A percentile compares a stretch with the other conserved stretches of the same genome.
Conservation (phyloP, 2,329 filamentous ascomycete genomes). For the Fusarium lateritium region DNA sequence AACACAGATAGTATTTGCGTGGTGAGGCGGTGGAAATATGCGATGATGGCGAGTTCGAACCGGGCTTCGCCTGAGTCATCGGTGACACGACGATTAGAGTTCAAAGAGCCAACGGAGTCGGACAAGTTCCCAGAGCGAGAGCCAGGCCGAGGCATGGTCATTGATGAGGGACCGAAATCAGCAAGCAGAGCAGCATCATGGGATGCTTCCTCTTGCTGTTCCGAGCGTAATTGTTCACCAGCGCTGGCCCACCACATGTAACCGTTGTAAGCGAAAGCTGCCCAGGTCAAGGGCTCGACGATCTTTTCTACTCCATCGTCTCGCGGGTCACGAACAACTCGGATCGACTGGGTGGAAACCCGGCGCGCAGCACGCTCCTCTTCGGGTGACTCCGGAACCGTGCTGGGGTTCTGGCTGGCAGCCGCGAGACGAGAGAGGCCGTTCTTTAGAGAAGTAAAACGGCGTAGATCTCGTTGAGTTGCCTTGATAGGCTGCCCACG, state of each 20-base stretch:
- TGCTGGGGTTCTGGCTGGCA: slow-evolving; percentile 38
- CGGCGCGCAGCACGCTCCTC: slow-evolving; percentile 49
- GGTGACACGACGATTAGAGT: slow-evolving; percentile 53
- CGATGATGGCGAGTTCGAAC: slow-evolving; percentile 79
- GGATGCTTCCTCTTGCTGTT: slow-evolving; percentile 71
- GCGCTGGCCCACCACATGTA: slow-evolving; percentile 95
- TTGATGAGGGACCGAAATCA: slow-evolving; percentile 61
- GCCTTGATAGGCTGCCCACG: slow-evolving; percentile 80
- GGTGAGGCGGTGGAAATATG: slow-evolving; percentile 86
- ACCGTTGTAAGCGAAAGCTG: slow-evolving; percentile 82
- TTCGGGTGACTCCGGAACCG: slow-evolving; percentile 49
- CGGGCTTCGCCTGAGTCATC: slow-evolving; percentile 61
- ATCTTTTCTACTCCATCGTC: slow-evolving; percentile 69
- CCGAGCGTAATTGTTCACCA: slow-evolving; percentile 76
- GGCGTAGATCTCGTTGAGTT: slow-evolving; percentile 89
- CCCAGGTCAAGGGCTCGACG: slow-evolving; percentile 76
- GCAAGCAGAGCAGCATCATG: slow-evolving; percentile 70
- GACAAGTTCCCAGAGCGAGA: slow-evolving; percentile 55
- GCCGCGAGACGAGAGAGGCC: slow-evolving; percentile 69
- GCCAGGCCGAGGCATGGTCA: slow-evolving; percentile 51
- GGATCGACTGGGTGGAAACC: slow-evolving; percentile 49
- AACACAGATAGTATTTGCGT: slow-evolving; percentile 74
- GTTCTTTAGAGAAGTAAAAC: slow-evolving; percentile 78
- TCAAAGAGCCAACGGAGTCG: slow-evolving; percentile 63
- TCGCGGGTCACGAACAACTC: slow-evolving; percentile 54